Conservation (phyloP, 1,284 basidiomycete species). For the Pseudozyma pruni region DNA sequence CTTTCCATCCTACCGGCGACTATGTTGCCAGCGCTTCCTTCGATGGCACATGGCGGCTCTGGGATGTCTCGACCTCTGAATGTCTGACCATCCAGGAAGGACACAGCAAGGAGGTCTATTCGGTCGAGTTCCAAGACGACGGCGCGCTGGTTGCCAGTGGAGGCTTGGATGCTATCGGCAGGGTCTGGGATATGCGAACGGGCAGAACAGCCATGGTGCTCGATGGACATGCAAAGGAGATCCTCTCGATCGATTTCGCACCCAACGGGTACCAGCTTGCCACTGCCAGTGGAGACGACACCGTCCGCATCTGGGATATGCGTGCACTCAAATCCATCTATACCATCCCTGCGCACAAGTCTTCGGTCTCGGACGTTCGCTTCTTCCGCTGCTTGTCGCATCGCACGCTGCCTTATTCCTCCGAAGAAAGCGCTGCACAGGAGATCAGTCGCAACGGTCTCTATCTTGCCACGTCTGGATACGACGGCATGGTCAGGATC, state of each 20-base stretch:
- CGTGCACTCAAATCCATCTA: slow-evolving; percentile 89
- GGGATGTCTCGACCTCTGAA: slow-evolving; percentile 84
- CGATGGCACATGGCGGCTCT: slow-evolving; percentile 97
- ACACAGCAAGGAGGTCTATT: slow-evolving; percentile 95
- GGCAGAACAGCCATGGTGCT: slow-evolving; percentile 97
- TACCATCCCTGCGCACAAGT: slow-evolving; percentile 94
- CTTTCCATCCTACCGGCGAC: slow-evolving; percentile 92
- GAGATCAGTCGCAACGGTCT: slow-evolving; percentile 72
- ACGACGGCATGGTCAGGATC: slow-evolving; percentile 92
- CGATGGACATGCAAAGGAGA: slow-evolving; percentile 94
- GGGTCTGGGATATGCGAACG: slow-evolving; percentile 95
- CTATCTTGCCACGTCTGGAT: slow-evolving; percentile 92
- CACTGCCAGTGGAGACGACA: slow-evolving; percentile 95
- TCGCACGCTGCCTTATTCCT: slow-evolving; percentile 6
- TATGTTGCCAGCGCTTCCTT: slow-evolving; percentile 95
- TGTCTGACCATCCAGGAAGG: slow-evolving; percentile 94
- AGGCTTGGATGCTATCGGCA: slow-evolving; percentile 93
- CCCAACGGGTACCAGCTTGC: slow-evolving; percentile 98
- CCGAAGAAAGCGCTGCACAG: slow-evolving; percentile 63
- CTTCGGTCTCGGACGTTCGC: slow-evolving; percentile 91
- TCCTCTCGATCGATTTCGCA: slow-evolving; percentile 90
- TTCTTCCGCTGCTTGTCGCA: slow-evolving; percentile 77
- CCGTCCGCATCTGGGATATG: slow-evolving; percentile 98
- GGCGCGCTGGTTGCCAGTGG: slow-evolving; percentile 92
- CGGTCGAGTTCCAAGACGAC: slow-evolving; percentile 93